Percentiles rank a stretch among this genome's conserved stretches.
Evolutionary conservation across 495 filamentous ascomycete genomes (phyloP).

Genomic region (Penicillium argentinense): DNA sequence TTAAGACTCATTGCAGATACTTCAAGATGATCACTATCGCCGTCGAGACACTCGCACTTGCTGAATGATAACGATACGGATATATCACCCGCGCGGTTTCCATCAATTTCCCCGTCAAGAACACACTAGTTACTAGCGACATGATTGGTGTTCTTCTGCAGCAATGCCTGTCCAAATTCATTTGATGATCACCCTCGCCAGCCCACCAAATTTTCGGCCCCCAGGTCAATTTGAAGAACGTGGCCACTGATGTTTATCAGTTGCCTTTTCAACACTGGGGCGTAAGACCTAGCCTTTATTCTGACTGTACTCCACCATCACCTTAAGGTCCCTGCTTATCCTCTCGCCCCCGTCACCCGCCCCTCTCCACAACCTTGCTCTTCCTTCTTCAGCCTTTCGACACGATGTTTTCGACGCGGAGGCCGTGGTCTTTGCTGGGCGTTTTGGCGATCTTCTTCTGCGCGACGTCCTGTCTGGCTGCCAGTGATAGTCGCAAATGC

Average conservation of each 20-base stretch:
- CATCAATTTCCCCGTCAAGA: background rate
- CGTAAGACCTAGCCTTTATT: background rate
- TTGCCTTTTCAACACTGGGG: background rate
- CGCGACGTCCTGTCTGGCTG: background rate
- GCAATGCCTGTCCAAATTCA: background rate
- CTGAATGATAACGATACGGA: background rate
- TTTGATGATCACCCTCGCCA: background rate
- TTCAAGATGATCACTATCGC: too few relatives aligned
- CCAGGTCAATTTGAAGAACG: background rate
- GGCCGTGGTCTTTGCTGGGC: background rate
- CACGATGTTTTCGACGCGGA: background rate
- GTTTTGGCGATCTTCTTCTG: background rate
- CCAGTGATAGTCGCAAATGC: conserved; percentile 8
- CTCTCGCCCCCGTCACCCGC: background rate
- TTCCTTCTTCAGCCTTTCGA: background rate
- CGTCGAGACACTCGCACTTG: too few relatives aligned
- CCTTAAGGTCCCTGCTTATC: background rate
- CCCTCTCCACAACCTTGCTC: background rate
- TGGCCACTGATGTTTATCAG: conserved; percentile 1
- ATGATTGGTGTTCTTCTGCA: background rate
- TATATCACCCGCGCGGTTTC: too few relatives aligned
- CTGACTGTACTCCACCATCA: background rate
- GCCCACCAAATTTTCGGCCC: background rate
- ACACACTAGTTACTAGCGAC: background rate
- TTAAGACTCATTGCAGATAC: too few relatives aligned